These are phyloP conservation scores for Solanum aculeatissimum DNA, from an alignment of 305 asterid genomes.

Conservation along the genomic window DNA sequence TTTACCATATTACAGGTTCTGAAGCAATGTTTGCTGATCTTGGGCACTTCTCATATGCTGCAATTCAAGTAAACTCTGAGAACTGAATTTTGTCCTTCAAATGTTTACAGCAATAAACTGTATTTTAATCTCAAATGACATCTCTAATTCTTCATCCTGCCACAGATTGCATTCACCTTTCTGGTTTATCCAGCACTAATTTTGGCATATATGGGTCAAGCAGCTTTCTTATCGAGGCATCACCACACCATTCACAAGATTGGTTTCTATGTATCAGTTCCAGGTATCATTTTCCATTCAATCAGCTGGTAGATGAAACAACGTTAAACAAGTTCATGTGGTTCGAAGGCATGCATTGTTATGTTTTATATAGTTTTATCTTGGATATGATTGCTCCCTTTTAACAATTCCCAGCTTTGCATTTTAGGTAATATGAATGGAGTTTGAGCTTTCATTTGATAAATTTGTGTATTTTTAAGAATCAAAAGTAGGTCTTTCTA, in stretches of 20 bases:
- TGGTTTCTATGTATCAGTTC: conserved; percentile 91
- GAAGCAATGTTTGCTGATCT: conserved; percentile 99
- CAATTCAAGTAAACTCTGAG: conserved; percentile 59
- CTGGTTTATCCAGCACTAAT: conserved; percentile 90
- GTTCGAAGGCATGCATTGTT: not conserved
- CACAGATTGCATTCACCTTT: conserved; percentile 93
- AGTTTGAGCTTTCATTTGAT: not conserved
- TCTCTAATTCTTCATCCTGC: not conserved
- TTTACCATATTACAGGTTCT: conserved; percentile 46
- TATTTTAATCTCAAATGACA: not conserved
- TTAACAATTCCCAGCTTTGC: not conserved
- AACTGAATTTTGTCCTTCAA: not conserved
- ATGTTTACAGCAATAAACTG: not conserved
- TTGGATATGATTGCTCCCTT: not conserved
- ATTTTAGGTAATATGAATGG: not conserved
- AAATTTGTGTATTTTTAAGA: not conserved
- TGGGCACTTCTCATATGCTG: conserved; percentile 85
- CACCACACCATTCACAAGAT: conserved; percentile 64
- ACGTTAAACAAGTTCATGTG: not conserved
- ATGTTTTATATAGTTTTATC: not conserved
- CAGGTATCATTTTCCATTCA: conserved; percentile 39
- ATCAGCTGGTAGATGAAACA: not conserved
- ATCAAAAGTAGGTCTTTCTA: not conserved
- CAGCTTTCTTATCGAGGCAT: conserved; percentile 83
- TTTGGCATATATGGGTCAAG: conserved; percentile 97